phyloP scores from a whole-genome alignment of 2,329 filamentous ascomycete genomes.

The Arachnomyces sp. region DNA sequence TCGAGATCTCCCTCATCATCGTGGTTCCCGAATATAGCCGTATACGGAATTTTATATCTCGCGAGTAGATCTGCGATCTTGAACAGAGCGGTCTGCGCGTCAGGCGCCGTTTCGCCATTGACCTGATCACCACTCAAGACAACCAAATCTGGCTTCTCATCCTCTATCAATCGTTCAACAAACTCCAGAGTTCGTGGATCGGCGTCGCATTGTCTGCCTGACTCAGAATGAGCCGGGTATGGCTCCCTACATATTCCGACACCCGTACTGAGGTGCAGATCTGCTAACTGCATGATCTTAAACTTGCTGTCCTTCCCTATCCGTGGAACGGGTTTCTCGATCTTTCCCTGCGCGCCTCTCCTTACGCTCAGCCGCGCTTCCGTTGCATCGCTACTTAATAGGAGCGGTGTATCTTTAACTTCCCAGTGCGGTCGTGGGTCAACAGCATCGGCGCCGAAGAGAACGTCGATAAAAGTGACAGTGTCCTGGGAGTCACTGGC shows the following conservation, averaged over 20 bases:
- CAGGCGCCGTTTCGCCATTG: constrained; percentile 85
- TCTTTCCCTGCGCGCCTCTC: constrained; percentile 57
- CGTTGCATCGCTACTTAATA: constrained; percentile 54
- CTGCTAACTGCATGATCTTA: constrained; percentile 95
- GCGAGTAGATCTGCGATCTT: constrained; percentile 82
- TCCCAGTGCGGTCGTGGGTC: constrained; percentile 83
- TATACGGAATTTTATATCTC: constrained; percentile 82
- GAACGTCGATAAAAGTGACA: constrained; percentile 72
- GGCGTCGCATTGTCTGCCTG: constrained; percentile 70
- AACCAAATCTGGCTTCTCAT: constrained; percentile 88
- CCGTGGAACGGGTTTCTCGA: constrained; percentile 62
- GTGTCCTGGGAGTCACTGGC: constrained; percentile 66
- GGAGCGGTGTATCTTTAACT: constrained; percentile 63
- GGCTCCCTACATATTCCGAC: constrained; percentile 77
- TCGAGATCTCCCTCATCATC: constrained; percentile 83
- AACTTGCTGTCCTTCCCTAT: constrained; percentile 87
- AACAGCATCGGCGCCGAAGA: constrained; percentile 85
- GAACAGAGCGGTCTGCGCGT: constrained; percentile 87
- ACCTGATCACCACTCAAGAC: constrained; percentile 90
- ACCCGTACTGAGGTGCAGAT: constrained; percentile 87
- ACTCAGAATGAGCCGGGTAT: constrained; percentile 63
- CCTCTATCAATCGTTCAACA: constrained; percentile 70
- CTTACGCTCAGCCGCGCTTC: constrained; percentile 71
- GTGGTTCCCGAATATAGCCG: constrained; percentile 93
- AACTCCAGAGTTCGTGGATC: constrained; percentile 90